phyloP scores from a whole-genome alignment of 2,329 filamentous ascomycete genomes.

The Balansia obtecta region DNA sequence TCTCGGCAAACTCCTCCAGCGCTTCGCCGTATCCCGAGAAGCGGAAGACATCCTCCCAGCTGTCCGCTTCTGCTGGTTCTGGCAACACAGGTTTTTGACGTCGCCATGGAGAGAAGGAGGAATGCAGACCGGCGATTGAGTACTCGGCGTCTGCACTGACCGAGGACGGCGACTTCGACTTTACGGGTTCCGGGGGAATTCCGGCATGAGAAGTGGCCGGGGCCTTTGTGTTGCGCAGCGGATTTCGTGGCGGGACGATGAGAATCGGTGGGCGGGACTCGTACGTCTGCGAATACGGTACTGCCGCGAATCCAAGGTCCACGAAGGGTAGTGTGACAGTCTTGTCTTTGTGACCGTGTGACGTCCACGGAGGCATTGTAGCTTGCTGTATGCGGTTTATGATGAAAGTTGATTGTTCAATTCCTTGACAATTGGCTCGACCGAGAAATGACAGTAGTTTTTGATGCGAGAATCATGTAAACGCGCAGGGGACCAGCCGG shows the following conservation, averaged over 20 bases:
- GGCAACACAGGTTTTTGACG: background rate
- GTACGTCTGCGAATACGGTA: slow-evolving; percentile 1
- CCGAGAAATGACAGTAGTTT: too few species aligned
- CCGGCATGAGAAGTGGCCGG: background rate
- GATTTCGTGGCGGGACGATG: background rate
- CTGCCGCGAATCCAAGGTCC: background rate
- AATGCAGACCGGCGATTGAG: background rate
- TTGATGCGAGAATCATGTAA: too few species aligned
- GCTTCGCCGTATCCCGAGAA: slow-evolving; percentile 2
- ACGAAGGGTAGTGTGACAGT: background rate
- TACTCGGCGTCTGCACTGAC: background rate
- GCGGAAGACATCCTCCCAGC: background rate
- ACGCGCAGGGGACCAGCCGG: background rate
- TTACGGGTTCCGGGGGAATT: too few species aligned
- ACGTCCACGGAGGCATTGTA: background rate
- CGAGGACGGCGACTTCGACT: background rate
- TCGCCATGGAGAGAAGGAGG: background rate
- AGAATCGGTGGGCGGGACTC: slow-evolving; percentile 1
- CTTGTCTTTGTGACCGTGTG: background rate
- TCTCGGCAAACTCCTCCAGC: slow-evolving; percentile 1
- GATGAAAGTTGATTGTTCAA: too few species aligned
- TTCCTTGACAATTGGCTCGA: too few species aligned
- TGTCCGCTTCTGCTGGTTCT: background rate
- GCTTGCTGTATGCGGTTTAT: background rate
- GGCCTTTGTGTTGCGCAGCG: background rate